phyloP scores from a whole-genome alignment of 2,329 filamentous ascomycete species.

The Fusarium nodosum region DNA sequence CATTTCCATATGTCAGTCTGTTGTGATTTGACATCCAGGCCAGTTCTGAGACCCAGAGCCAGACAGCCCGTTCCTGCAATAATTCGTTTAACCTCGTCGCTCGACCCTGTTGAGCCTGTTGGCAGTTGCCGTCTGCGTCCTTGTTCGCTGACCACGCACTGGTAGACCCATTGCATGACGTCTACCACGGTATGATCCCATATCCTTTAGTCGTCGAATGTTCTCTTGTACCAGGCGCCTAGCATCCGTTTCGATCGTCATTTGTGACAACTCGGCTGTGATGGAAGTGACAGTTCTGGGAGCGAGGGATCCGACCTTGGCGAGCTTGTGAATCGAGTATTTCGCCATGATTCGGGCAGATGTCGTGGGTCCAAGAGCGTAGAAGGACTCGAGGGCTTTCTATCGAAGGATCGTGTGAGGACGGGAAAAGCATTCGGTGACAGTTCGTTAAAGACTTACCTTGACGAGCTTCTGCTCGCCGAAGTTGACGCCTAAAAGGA shows the following conservation, averaged over 20 bases:
- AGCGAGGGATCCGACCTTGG: conserved; percentile 80
- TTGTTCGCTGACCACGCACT: conserved; percentile 89
- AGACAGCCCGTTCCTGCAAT: background rate
- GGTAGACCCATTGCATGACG: conserved; percentile 94
- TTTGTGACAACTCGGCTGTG: conserved; percentile 85
- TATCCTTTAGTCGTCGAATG: conserved; percentile 87
- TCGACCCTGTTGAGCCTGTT: conserved; percentile 73
- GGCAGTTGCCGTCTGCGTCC: conserved; percentile 75
- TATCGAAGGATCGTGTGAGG: conserved; percentile 49
- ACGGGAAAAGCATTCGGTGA: conserved; percentile 5
- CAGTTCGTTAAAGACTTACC: conserved; percentile 64
- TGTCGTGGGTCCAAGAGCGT: conserved; percentile 80
- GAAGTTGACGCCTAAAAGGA: conserved; percentile 90
- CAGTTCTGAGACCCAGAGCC: conserved; percentile 1
- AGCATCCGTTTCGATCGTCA: conserved; percentile 95
- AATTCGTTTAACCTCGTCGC: conserved; percentile 48
- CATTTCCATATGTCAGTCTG: conserved; percentile 8
- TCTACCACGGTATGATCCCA: conserved; percentile 89
- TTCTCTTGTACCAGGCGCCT: conserved; percentile 84
- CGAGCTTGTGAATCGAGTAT: conserved; percentile 86
- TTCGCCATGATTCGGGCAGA: conserved; percentile 86
- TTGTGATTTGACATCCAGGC: conserved; percentile 1
- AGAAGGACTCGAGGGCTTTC: conserved; percentile 87
- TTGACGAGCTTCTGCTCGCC: conserved; percentile 84
- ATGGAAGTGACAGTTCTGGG: conserved; percentile 84